Base-by-base conservation (phyloP, 2,329 filamentous ascomycete species). In the Xylariaceae sp. region DNA sequence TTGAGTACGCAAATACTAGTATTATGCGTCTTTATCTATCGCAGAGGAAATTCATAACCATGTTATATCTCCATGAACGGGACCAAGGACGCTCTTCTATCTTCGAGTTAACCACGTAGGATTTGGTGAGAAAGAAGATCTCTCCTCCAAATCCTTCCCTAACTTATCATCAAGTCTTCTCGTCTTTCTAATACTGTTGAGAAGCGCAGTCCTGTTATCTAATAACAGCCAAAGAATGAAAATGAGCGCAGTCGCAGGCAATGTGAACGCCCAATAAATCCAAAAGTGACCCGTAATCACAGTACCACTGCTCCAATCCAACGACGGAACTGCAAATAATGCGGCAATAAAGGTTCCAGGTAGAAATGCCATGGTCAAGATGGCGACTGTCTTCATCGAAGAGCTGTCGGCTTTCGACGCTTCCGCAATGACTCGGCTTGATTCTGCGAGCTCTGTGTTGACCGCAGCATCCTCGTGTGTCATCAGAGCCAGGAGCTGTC, bases 221-320 rank as follows among this genome's bases (percentile, higher is more conserved):
- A 43, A 16, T 4, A 42, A 14, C 17, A 55, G 32, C 55, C 53
- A 57, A 22, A 54, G 10, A 12, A 52, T 12, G 16, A 55, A 38
- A 10, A 55, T 37, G 1, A 57, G 21, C 14, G 44, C 22, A 3
- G 54, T 57, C 3, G 67, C 67, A 0, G 72, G 71, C 20, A 77
- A 60, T 0, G 73, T 73, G 32, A 77, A 69, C 0, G 69, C 75
- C 73, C 71, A 76, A 52, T 74, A 75, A 10, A 74, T 67, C 50
- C 54, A 54, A 27, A 54, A 54, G 2, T 47, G 48, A 5, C 35
- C 36, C 16, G 36, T 40, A 10, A 53, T 34, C 4, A 52, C 44
- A 2, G 22, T 41, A 6, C 42, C 36, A 1, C 19, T 10, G 23
- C 48, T 32, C 50, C 48, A 55, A 10, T 53, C 29, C 17, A 58